Base-by-base conservation (phyloP, 2,329 filamentous ascomycete genomes). In the Talaromyces amestolkiae region DNA sequence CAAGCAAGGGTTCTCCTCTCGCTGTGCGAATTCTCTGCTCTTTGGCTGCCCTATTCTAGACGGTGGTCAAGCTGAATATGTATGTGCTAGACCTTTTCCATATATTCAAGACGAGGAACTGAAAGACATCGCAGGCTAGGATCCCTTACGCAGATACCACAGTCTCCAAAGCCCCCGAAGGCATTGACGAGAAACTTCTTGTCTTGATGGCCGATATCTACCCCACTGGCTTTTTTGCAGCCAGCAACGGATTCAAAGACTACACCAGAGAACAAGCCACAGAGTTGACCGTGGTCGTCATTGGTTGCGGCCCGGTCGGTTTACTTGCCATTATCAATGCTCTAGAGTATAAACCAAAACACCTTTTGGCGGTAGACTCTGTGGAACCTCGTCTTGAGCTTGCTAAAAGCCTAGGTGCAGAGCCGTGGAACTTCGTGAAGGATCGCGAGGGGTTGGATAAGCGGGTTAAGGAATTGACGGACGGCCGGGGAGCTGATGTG, bases 191-290 rank as follows among this genome's bases (percentile, higher is more conserved):
- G 70, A 85, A 90, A 69, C 87, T 87, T 41, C 83, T 96, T 58
- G 87, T 96, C 7, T 84, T 97, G 31, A 96, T 97, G 93, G 92
- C 91, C 17, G 93, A 97, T 74, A 96, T 97, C 72, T 96, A 95
- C 77, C 93, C 93, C 1, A 92, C 89, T 0, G 80, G 93, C 8
- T 96, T 87, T 79, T 96, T 93, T 71, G 93, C 91, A 7, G 91
- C 91, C 4, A 84, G 85, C 65, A 95, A 92, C 72, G 93, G 88
- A 7, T 89, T 96, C 76, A 86, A 86, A 65, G 79, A 89, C 72
- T 82, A 89, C 45, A 82, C 79, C 11, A 73, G 74, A 15, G 83
- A 87, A 67, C 83, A 88, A 64, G 85, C 89, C 61, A 78, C 82
- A 19, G 86, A 91, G 56, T 86, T 88, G 66, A 91, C 89, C 0